These are phyloP conservation scores for Saccharomycopsis sp. DNA, from an alignment of 805 yeast species.

Conservation along the genomic window DNA sequence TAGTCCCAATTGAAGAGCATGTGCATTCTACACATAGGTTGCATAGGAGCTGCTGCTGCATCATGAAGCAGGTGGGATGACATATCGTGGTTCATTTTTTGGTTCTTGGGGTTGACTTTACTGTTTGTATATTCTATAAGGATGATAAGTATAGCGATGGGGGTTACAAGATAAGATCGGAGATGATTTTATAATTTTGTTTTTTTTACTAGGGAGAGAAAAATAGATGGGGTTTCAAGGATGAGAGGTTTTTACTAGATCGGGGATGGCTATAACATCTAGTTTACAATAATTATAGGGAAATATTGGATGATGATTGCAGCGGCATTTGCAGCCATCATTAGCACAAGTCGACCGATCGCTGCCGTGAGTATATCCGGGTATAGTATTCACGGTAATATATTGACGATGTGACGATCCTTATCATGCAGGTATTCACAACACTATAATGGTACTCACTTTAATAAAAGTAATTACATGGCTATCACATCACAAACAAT, in stretches of 20 bases:
- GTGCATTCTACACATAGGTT: conserved; percentile 19
- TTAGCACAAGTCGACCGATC: no score
- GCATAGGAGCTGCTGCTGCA: conserved; percentile 38
- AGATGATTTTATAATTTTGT: no score
- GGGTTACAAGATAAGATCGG: not conserved
- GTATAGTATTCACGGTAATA: no score
- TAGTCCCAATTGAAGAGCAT: conserved; percentile 81
- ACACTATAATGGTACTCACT: no score
- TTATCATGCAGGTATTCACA: no score
- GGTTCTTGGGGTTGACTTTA: not conserved
- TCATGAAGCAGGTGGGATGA: conserved; percentile 37
- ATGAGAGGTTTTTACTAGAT: not conserved
- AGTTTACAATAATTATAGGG: no score
- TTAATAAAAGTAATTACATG: no score
- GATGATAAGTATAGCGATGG: not conserved
- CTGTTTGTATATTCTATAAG: not conserved
- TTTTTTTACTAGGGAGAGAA: not conserved
- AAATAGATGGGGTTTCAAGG: not conserved
- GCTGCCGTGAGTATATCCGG: no score
- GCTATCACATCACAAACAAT: no score
- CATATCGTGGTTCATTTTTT: conserved; percentile 23
- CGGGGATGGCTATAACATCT: not conserved
- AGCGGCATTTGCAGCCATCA: no score
- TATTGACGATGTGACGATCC: no score
- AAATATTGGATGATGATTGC: no score